Percentiles rank a stretch among this genome's conserved stretches.
phyloP scores from a whole-genome alignment of 2,329 filamentous ascomycete genomes.

The Aureobasidium zeae region DNA sequence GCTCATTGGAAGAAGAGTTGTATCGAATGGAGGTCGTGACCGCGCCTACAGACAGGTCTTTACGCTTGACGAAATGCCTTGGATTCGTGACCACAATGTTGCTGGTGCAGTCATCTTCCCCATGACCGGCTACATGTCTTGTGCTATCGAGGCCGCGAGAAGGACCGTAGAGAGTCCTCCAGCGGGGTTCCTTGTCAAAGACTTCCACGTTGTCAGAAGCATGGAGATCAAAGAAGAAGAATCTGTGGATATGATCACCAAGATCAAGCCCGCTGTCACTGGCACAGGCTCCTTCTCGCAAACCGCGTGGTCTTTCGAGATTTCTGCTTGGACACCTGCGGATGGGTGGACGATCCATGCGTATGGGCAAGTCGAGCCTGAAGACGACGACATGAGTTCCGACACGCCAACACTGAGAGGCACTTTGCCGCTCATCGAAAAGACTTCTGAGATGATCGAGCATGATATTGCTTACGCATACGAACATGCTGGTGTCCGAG shows the following conservation, averaged over 20 bases:
- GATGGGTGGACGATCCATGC: not conserved
- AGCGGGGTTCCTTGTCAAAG: not conserved
- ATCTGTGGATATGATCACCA: not conserved
- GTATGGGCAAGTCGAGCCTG: not conserved
- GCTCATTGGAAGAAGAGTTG: slow-evolving; percentile 15
- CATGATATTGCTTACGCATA: not conserved
- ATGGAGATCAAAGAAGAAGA: not conserved
- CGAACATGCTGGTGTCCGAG: not conserved
- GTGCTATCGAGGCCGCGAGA: slow-evolving; percentile 16
- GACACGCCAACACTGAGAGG: not conserved
- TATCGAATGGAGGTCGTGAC: not conserved
- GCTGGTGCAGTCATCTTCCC: slow-evolving; percentile 18
- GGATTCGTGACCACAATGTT: slow-evolving; percentile 18
- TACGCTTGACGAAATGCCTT: slow-evolving; percentile 13
- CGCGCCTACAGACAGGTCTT: slow-evolving; percentile 11
- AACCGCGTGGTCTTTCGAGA: not conserved
- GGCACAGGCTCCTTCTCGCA: not conserved
- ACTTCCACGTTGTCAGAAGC: not conserved
- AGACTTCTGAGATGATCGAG: not conserved
- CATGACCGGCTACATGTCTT: slow-evolving; percentile 17
- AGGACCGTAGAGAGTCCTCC: not conserved
- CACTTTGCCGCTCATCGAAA: not conserved
- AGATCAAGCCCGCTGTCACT: not conserved
- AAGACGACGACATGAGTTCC: not conserved
- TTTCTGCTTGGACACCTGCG: not conserved